Base-by-base conservation (phyloP, 192 early-diverging fungal genomes). In the Coemansia sp. region DNA sequence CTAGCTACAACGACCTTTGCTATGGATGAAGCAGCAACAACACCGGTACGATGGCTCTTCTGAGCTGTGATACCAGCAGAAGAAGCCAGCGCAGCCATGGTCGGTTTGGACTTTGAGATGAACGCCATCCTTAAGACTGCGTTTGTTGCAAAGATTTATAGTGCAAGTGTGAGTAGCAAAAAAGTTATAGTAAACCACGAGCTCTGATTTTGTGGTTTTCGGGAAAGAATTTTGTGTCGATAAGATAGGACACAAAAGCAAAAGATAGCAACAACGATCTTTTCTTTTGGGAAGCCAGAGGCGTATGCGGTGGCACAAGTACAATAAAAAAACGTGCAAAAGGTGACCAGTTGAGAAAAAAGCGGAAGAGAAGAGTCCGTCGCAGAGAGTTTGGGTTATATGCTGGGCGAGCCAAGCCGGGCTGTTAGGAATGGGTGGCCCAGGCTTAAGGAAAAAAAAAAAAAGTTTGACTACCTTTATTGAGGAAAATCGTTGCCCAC, bases 41-140 rank as follows among this genome's bases (percentile, higher is more conserved):
- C 60, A 36, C 62, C 73, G 14, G 42, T 55, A 46, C 61, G 67
- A 11, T 53, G 55, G 27, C 71, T 51, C 39, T 51, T 31, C 36
- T 63, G 69, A 52, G 51, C 63, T 20, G 69, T 61, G 19, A 66
- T 51, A 9, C 63, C 69, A 33, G 78, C 77, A 20, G 71, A 61
- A 27, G 61, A 65, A 22, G 72, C 72, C 55, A 74, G 56, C 24
- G 68, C 63, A 19, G 66, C 66, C 68, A 80, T 74, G 29, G 78
- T 62, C 10, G 78, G 51, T 31, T 64, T 75, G 20, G 78, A 66
- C 53, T 55, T 64, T 60, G 68, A 51, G 33, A 69, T 62, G 17
- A 80, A 54, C 22, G 78, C 63, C 78, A 80, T 79, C 20, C 64
- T 53, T 55, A 46, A 55, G 10, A 22, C 22, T 22, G 61, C 2